Conservation (phyloP, 2,329 filamentous ascomycete genomes). For the Aspergillus costaricaensis region DNA sequence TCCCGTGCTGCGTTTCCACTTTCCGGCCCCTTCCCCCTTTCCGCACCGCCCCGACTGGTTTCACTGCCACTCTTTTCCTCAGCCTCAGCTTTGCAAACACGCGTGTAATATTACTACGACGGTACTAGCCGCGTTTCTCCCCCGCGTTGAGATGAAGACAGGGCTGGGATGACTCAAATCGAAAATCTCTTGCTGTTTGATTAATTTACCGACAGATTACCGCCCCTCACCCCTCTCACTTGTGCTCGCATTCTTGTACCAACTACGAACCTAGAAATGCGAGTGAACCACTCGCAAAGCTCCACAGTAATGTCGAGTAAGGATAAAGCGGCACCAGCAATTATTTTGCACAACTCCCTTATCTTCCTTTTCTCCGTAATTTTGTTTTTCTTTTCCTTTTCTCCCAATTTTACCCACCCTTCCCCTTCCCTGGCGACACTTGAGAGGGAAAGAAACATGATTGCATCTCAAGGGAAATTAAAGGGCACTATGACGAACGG, state of each 20-base stretch:
- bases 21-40: constrained; percentile 22
- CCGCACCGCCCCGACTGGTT: constrained; percentile 31
- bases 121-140: constrained; percentile 15
- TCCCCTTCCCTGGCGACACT: neutral
- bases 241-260: constrained; percentile 2
- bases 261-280: constrained; percentile 9
- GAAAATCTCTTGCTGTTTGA: neutral
- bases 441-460: neutral
- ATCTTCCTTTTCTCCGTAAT: constrained; percentile 2
- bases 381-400: neutral
- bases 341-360: constrained; percentile 5
- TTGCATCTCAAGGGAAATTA: constrained; percentile 1
- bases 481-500: neutral
- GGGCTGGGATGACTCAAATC: constrained; percentile 9
- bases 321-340: constrained; percentile 17
- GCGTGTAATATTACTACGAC: constrained; percentile 19
- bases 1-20: constrained; percentile 5
- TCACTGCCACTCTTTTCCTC: constrained; percentile 33
- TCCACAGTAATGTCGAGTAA: constrained; percentile 16
- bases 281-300: constrained; percentile 8
- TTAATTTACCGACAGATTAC: constrained; percentile 3
- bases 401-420: neutral
- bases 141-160: constrained; percentile 15
- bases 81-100: constrained; percentile 28
- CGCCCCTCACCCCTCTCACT: neutral